Conservation (phyloP, 805 yeast species). For the Cyberlindnera galapagoensis region DNA sequence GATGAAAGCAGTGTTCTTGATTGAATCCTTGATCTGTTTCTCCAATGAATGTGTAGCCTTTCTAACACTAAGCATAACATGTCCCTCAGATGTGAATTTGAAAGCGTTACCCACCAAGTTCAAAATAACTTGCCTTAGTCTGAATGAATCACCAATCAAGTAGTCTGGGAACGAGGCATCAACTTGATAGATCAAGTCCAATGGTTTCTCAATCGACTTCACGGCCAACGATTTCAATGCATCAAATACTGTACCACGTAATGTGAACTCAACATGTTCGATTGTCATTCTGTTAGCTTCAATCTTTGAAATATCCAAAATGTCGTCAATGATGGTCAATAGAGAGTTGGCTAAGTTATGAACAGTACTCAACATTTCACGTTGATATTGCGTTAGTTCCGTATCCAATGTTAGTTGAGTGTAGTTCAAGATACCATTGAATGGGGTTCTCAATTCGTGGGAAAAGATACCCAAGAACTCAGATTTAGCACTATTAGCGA, state of each 20-base stretch:
- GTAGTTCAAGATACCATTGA: slow-evolving; percentile 92
- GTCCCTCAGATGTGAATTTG: slow-evolving; percentile 78
- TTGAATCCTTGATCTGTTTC: slow-evolving; percentile 18
- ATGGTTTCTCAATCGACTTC: slow-evolving; percentile 80
- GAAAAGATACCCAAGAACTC: slow-evolving; percentile 88
- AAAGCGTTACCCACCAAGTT: slow-evolving; percentile 88
- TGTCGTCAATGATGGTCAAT: slow-evolving; percentile 83
- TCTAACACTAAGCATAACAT: slow-evolving; percentile 68
- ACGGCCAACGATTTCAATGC: slow-evolving; percentile 86
- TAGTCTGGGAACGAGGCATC: slow-evolving; percentile 86
- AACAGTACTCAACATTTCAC: slow-evolving; percentile 87
- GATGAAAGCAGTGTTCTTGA: slow-evolving; percentile 24
- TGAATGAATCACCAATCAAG: slow-evolving; percentile 81
- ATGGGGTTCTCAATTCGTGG: slow-evolving; percentile 84
- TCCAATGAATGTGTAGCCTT: slow-evolving; percentile 33
- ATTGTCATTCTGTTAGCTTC: slow-evolving; percentile 93
- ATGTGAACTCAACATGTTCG: slow-evolving; percentile 79
- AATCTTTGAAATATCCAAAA: slow-evolving; percentile 85
- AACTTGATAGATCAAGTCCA: slow-evolving; percentile 72
- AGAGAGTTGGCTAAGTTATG: slow-evolving; percentile 82
- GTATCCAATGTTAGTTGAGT: slow-evolving; percentile 85
- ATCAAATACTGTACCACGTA: slow-evolving; percentile 84
- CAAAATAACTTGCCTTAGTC: slow-evolving; percentile 80
- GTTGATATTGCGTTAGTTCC: slow-evolving; percentile 82
- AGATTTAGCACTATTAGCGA: slow-evolving; percentile 83